Base-by-base conservation (phyloP, 2,329 filamentous ascomycete genomes). In the Stemphylium beticola region DNA sequence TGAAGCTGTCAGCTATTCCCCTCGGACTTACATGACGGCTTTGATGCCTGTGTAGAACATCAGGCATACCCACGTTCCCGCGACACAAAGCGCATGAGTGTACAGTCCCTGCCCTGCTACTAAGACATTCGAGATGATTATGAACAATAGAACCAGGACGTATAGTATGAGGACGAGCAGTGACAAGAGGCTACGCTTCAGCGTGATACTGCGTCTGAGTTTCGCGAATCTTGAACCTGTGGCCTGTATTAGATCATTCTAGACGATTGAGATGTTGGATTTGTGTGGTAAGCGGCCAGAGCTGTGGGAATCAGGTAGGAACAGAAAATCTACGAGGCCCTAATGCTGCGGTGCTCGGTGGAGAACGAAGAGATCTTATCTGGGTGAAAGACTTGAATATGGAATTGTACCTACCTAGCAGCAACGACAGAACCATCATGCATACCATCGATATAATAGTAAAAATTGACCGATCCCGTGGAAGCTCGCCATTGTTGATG, bases 31-130 rank as follows among this genome's bases (percentile, higher is more conserved):
- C 43, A 75, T 64, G 20, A 64, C 39, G 15, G 64, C 54, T 47
- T 78, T 77, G 48, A 60, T 65, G 10, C 55, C 50, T 15, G 74
- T 60, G 52, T 76, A 77, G 52, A 76, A 74, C 17, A 69, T 63
- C 17, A 77, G 56, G 50, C 76, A 78, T 15, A 73, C 57, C 60
- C 73, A 71, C 33, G 75, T 74, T 2, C 67, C 73, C 12, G 63
- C 64, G 11, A 61, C 41, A 49, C 76, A 77, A 11, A 66, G 56
- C 5, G 33, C 29, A 22, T 61, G 50, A 6, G 61, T 65, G 24
- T 60, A 59, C 2, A 76, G 44, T 4, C 67, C 71, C 34, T 74
- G 58, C 1, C 67, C 72, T 14, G 58, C 62, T 20, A 73, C 60
- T 5, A 75, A 44, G 7, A 73, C 56, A 6, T 67, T 61, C 2